Evolutionary conservation across 2,329 filamentous ascomycete species (phyloP), one percentile per base, ranked within the genome.

Genomic region (Zopfia rhizophila): DNA sequence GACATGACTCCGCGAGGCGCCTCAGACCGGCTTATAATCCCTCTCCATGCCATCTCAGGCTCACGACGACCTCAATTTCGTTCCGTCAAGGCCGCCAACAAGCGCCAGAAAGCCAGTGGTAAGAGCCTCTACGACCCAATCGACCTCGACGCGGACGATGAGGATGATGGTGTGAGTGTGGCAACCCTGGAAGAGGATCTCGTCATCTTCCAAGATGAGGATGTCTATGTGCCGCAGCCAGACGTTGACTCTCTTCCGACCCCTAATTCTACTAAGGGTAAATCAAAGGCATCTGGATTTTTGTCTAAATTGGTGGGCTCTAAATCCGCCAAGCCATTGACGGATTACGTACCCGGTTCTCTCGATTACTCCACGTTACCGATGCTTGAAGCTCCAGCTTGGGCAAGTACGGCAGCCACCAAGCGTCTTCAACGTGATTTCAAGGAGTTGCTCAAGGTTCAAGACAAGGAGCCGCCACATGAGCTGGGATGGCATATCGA

Each of bases 401-500:
- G 89, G 72, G 88, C 88, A 4, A 86, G 83, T 1, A 65, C 73
- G 0, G 53, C 68, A 1, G 87, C 87, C 1, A 86, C 84, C 2
- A 85, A 79, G 60, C 74, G 81, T 3, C 77, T 94, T 0, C 81
- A 84, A 49, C 78, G 77, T 28, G 87, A 91, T 55, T 78, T 96
- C 31, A 79, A 78, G 41, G 77, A 78, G 7, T 75, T 92, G 0
- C 73, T 89, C 23, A 82, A 82, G 46, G 70, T 85, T 1, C 91
- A 96, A 65, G 69, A 81, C 1, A 74, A 67, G 8, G 83, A 80
- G 1, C 80, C 84, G 1, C 66, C 83, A 1, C 80, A 86, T 48
- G 82, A 88, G 48, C 79, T 95, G 0, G 92, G 92, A 12, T 96
- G 91, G 91, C 91, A 90, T 63, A 85, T 96, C 43, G 82, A 95